Evolutionary conservation across 1,284 basidiomycete species (phyloP), one percentile per base, ranked within the genome.

Genomic region (Cryptococcus sp.): DNA sequence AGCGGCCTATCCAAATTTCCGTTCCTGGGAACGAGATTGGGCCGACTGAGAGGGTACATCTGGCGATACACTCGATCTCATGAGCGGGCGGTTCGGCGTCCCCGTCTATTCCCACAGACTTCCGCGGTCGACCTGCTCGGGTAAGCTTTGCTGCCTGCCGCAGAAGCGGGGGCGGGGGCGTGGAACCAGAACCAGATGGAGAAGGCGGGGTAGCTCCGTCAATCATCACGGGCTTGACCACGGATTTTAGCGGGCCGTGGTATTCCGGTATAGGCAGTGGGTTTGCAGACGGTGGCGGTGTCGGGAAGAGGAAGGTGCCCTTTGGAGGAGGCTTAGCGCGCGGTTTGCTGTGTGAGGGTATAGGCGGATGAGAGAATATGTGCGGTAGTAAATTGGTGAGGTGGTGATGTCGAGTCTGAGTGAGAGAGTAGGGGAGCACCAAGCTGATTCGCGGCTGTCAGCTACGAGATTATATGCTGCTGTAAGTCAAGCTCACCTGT

Each of bases 1-100:
- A 77, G n/a, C 68, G 56, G 2, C 73, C 76, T 16, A 76, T 60
- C 76, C 76, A 77, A 5, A 77, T 61, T 56, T 76, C 74, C 2
- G 73, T 75, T 35, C 66, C 69, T 5, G 71, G 72, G 51, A 68
- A 77, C 13, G 67, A 68, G 31, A 77, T 67, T 1, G 74, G 71
- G 25, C 76, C 76, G 15, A 77, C 61, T 11, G 70, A 58, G 10
- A 77, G 54, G 3, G 68, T 75, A 3, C 71, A 69, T 11, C 76
- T 59, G 0, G 70, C 67, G 41, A 77, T 71, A 61, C 76, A 76
- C 54, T 76, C 73, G 20, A 73, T 74, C 60, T 77, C 74, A 50
- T 77, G 76, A 0, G 76, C 70, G 2, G 76, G 76, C 0, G 71
- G 61, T 42, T 66, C 63, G 16, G 54, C 51, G 6, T 71, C 67